Percentiles rank a stretch among this genome's conserved stretches.
Conservation (phyloP, 2,329 filamentous ascomycete species). For the Fonsecaea erecta region DNA sequence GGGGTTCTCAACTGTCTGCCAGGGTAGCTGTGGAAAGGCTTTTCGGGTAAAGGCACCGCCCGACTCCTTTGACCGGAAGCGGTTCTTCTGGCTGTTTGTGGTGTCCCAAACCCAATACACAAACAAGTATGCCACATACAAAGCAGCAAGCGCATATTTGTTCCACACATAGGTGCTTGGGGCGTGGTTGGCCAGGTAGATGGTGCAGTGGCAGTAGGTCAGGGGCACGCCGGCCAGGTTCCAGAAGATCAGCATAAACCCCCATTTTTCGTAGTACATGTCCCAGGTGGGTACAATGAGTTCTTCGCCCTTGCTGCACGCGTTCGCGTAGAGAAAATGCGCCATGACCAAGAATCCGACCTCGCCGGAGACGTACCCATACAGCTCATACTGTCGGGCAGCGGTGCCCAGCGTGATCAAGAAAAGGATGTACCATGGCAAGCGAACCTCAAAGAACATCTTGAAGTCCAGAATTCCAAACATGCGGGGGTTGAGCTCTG, state of each 20-base stretch:
- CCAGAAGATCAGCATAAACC: constrained; percentile 98
- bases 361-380: constrained; percentile 86
- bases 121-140: constrained; percentile 75
- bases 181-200: constrained; percentile 84
- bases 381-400: constrained; percentile 79
- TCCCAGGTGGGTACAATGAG: constrained; percentile 90
- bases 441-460: constrained; percentile 93
- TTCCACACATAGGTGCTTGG: constrained; percentile 80
- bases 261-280: constrained; percentile 97
- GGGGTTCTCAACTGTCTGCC: constrained; percentile 80
- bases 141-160: constrained; percentile 64
- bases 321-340: constrained; percentile 89
- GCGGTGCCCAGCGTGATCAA: constrained; percentile 76
- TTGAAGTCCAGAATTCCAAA: constrained; percentile 86
- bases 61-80: constrained; percentile 79
- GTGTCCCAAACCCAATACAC: constrained; percentile 94
- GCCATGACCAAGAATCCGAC: constrained; percentile 84
- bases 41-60: constrained; percentile 69
- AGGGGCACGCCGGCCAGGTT: constrained; percentile 90
- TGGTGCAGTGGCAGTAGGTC: constrained; percentile 90
- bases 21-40: constrained; percentile 89
- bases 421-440: constrained; percentile 91
- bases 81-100: constrained; percentile 91
- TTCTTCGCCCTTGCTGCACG: constrained; percentile 90
- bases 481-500: constrained; percentile 83